Evolutionary conservation across 768 basidiomycete genomes (phyloP).

Genomic region (Lactifluus subvellereus): DNA sequence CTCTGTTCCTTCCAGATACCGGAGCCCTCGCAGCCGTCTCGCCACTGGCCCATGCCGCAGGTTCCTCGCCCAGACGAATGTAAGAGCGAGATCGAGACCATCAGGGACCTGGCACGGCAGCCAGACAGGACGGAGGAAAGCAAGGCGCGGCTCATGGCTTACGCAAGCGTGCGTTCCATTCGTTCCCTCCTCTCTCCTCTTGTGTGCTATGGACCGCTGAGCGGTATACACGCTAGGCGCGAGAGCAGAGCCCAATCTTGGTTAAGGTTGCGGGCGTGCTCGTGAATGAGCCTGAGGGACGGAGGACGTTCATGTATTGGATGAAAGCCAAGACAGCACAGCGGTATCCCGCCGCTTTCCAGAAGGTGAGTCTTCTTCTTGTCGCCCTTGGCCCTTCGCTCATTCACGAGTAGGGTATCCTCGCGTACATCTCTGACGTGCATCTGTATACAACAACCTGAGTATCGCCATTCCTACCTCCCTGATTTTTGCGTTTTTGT

Average conservation of each 20-base stretch:
- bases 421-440: constrained; percentile 74
- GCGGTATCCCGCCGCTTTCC: constrained; percentile 62
- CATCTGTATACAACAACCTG: constrained; percentile 46
- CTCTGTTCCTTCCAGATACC: constrained; percentile 79
- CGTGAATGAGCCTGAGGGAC: constrained; percentile 39
- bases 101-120: constrained; percentile 30
- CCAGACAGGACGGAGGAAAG: constrained; percentile 33
- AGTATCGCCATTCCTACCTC: constrained; percentile 1
- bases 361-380: constrained; percentile 47
- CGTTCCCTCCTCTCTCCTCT: background rate
- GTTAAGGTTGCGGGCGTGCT: constrained; percentile 50
- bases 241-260: constrained; percentile 60
- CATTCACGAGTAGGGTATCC: constrained; percentile 50
- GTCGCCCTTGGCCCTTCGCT: background rate
- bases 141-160: constrained; percentile 32
- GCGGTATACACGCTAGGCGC: constrained; percentile 43
- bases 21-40: constrained; percentile 65
- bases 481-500: constrained; percentile 13
- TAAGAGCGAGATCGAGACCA: constrained; percentile 27
- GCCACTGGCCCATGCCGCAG: constrained; percentile 64
- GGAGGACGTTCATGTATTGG: constrained; percentile 62
- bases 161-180: constrained; percentile 28
- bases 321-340: constrained; percentile 69
- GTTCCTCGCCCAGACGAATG: constrained; percentile 50
- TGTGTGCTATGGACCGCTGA: background rate